Base-by-base conservation (phyloP, 2,329 filamentous ascomycete species). In the Emmonsia crescens region DNA sequence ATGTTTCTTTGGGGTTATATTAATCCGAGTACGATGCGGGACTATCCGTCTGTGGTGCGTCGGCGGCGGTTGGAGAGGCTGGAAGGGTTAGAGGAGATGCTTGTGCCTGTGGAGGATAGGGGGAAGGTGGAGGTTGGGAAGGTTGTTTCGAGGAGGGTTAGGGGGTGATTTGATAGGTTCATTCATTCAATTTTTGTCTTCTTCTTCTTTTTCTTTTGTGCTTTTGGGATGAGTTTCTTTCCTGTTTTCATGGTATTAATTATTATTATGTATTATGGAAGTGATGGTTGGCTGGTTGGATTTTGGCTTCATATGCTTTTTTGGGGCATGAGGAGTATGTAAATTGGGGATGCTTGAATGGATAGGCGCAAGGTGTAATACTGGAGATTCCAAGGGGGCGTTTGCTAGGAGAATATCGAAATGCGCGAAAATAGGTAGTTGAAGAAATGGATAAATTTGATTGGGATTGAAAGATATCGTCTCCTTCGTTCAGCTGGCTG, bases 1-100 rank as follows among this genome's bases (percentile, higher is more conserved):
- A 85, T 89, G 79, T 77, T 85, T 66, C 64, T 83, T 19, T 89
- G 83, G 78, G 88, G 88, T 0, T 82, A 82, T 68, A 74, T 86
- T 33, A 79, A 88, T 71, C 79, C 77, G 59, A 57, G 70, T 4
- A 83, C 78, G 1, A 79, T 82, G 57, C 70, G 76, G 64, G 80
- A 85, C 69, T 67, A 83, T 5, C 76, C 79, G 0, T 81, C 83
- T 1, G 76, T 57, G 79, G 84, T 68, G 76, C 80, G 66, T 80
- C 82, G 68, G 77, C 84, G 68, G 76, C 73, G 12, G 79, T 83
- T 66, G 75, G 79, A 54, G 80, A 80, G 33, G 62, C 67, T 42
- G 67, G 68, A 64, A 24, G 59, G 62, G 5, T 48, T 64, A 48
- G 64, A 66, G 42, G 57, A 65, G 40, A 44, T 59, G 16, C 59